Base-by-base conservation (phyloP, 345 rosid species). In the Salix exigua region DNA sequence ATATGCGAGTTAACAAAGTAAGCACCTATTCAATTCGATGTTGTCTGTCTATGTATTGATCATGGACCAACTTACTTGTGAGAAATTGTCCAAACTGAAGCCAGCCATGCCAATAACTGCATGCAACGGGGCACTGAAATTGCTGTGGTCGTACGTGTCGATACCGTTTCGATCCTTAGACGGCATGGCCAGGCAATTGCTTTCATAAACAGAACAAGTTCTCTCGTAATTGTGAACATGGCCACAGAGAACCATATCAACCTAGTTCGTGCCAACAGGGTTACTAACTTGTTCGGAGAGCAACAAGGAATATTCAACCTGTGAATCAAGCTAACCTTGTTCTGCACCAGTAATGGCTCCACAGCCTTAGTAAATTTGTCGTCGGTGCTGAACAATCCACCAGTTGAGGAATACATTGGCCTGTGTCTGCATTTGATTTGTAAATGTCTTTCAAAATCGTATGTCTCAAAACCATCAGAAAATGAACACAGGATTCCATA, bases 211-310 rank as follows among this genome's bases (percentile, higher is more conserved):
- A 2, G 93, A 88, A 72, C 93, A 91, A 14, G 87, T 91, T 78
- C 96, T 83, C 76, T 88, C 96, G 25, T 91, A 89, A 68, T 89
- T 91, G 78, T 91, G 96, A 40, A 91, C 91, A 66, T 91, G 93
- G 14, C 96, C 93, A n/a, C 85, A 77, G 12, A 91, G 87, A 28
- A 18, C 93, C 35, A 89, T 66, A 76, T 89, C 96, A 17, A 87
- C 96, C 94, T 90, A 44, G 40, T 72, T 77, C 58, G 77, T 51
- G n/a, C 14, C 10, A 60, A 4, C 21, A 1, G 2, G 17, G 19
- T 7, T 31, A 40, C n/a, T 40, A 12, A 4, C 30, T 40, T 19
- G 4, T 60, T 17, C 5, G 16, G 14, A 51, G 18, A 51, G 5
- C 66, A 30, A 16, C 1, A 16, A 48, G 5, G 50, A 46, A 51